Evolutionary conservation across 805 yeast species (phyloP).

Genomic region (Helenozyma rhizophorensis): DNA sequence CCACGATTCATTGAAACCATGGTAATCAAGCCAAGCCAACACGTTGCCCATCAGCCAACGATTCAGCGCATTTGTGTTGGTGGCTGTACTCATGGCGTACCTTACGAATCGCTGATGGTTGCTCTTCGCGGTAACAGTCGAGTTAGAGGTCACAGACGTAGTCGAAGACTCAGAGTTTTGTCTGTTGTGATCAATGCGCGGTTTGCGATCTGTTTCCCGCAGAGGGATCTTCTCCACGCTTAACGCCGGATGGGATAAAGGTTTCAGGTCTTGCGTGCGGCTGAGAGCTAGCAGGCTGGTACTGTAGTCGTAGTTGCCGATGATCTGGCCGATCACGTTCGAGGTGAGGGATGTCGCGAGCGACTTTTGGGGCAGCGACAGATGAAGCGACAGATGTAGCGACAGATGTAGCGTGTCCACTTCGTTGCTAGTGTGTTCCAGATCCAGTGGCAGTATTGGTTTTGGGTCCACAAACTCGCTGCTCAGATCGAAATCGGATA

Average conservation of each 20-base stretch:
- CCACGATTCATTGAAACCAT: constrained; percentile 75
- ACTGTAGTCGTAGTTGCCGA: constrained; percentile 27
- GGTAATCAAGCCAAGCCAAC: constrained; percentile 58
- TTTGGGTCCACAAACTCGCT: constrained; percentile 1
- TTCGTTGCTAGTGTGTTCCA: constrained; percentile 1
- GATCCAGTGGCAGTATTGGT: constrained; percentile 1
- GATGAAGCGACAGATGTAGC: constrained; percentile 13
- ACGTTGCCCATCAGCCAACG: constrained; percentile 77
- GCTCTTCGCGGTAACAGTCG: constrained; percentile 26
- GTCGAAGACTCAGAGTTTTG: constrained; percentile 35
- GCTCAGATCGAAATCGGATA: constrained; percentile 1
- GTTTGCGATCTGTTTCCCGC: neutral
- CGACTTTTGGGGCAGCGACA: constrained; percentile 19
- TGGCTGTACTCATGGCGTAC: constrained; percentile 39
- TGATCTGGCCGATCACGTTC: constrained; percentile 24
- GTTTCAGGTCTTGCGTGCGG: constrained; percentile 1
- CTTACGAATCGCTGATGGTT: constrained; percentile 38
- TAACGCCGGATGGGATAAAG: constrained; percentile 4
- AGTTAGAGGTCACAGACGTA: constrained; percentile 27
- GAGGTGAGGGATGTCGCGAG: constrained; percentile 17
- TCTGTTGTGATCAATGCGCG: constrained; percentile 18
- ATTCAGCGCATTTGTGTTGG: constrained; percentile 18
- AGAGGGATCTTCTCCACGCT: neutral
- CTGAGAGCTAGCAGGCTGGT: constrained; percentile 18
- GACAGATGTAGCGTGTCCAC: constrained; percentile 3